Evolutionary conservation across 2,329 filamentous ascomycete genomes (phyloP).

Genomic region (Colletotrichum orbiculare): DNA sequence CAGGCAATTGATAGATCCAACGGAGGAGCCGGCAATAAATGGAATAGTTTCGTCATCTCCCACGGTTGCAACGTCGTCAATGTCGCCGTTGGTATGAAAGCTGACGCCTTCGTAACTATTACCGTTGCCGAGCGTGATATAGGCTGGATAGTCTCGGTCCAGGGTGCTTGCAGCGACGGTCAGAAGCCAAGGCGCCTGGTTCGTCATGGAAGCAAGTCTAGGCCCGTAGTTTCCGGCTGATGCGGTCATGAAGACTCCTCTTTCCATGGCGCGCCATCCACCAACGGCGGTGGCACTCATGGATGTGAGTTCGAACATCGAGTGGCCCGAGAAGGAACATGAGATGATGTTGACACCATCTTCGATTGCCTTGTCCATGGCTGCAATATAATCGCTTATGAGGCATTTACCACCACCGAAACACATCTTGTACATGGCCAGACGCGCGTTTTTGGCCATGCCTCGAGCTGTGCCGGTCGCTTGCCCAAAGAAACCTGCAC

Average conservation of each 20-base stretch:
- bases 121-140: slow-evolving; percentile 17
- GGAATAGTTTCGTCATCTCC: background rate
- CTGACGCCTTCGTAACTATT: slow-evolving; percentile 10
- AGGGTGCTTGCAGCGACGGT: slow-evolving; percentile 23
- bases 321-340: background rate
- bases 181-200: slow-evolving; percentile 12
- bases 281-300: background rate
- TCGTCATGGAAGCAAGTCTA: background rate
- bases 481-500: slow-evolving; percentile 4
- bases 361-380: slow-evolving; percentile 21
- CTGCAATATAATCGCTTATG: slow-evolving; percentile 17
- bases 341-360: slow-evolving; percentile 27
- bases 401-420: background rate
- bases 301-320: background rate
- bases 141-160: slow-evolving; percentile 26
- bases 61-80: background rate
- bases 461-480: slow-evolving; percentile 23
- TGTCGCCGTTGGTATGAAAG: slow-evolving; percentile 1
- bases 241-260: slow-evolving; percentile 6
- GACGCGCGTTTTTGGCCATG: slow-evolving; percentile 12
- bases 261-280: slow-evolving; percentile 4
- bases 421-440: slow-evolving; percentile 28
- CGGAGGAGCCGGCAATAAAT: background rate
- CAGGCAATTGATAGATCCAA: too few relatives aligned
- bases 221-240: slow-evolving; percentile 11